A percentile compares a stretch with the other conserved stretches of the same genome.
Evolutionary conservation across 2,329 filamentous ascomycete genomes (phyloP).

Genomic region (Epichloe bromicola): DNA sequence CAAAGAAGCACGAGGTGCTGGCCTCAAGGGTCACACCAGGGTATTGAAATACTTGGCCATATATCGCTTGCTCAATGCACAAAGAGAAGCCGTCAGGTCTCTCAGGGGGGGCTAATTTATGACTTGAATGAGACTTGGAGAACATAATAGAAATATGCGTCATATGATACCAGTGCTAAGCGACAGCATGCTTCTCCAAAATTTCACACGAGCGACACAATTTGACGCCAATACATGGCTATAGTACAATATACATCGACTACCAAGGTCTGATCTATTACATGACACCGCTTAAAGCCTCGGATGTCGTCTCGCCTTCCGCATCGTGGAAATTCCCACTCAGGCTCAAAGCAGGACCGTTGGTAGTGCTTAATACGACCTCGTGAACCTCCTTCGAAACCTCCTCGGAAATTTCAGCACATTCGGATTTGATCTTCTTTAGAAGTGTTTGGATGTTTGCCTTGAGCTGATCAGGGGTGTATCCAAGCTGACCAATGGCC

Average conservation of each 20-base stretch:
- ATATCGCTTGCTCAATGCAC: slow-evolving; percentile 39
- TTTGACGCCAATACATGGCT: slow-evolving; percentile 19
- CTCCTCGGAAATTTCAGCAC: slow-evolving; percentile 50
- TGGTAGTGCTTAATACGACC: slow-evolving; percentile 73
- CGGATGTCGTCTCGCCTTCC: slow-evolving; percentile 41
- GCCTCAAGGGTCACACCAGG: slow-evolving; percentile 28
- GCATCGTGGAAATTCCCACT: slow-evolving; percentile 62
- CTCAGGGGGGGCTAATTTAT: slow-evolving; percentile 25
- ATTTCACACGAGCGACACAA: slow-evolving; percentile 1
- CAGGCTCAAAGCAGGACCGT: slow-evolving; percentile 76
- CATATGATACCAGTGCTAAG: slow-evolving; percentile 18
- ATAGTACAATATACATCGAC: slow-evolving; percentile 24
- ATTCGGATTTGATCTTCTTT: slow-evolving; percentile 64
- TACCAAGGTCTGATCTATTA: slow-evolving; percentile 18
- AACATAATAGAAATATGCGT: not conserved
- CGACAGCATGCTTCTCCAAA: not conserved
- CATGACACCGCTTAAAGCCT: slow-evolving; percentile 40
- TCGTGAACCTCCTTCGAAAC: slow-evolving; percentile 36
- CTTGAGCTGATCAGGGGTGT: slow-evolving; percentile 75
- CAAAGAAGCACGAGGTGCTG: slow-evolving; percentile 30
- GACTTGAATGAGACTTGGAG: not conserved
- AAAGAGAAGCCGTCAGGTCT: slow-evolving; percentile 37
- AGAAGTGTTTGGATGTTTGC: slow-evolving; percentile 74
- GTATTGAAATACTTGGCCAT: slow-evolving; percentile 39
- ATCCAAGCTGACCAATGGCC: slow-evolving; percentile 81